phyloP scores from a whole-genome alignment of 768 basidiomycete genomes.

The Cyclocybe cylindracea region DNA sequence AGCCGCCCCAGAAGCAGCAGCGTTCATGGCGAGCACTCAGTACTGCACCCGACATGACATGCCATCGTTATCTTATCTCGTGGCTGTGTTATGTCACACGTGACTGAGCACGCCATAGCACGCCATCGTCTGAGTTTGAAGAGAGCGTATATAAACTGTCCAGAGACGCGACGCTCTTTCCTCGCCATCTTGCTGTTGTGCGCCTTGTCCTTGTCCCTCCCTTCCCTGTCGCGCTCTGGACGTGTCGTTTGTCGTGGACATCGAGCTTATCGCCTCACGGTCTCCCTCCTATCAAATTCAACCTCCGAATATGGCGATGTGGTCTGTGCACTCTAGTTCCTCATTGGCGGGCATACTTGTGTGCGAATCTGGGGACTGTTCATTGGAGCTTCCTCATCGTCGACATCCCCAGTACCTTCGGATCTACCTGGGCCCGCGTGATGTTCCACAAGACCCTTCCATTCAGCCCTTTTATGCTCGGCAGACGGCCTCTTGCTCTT shows the following conservation, averaged over 20 bases:
- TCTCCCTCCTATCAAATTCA: slow-evolving; percentile 18
- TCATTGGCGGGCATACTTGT: slow-evolving; percentile 9
- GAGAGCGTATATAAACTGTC: slow-evolving; percentile 27
- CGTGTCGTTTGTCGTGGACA: slow-evolving; percentile 1
- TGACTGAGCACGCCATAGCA: slow-evolving; percentile 40
- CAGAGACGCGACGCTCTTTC: slow-evolving; percentile 12
- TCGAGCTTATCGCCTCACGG: slow-evolving; percentile 4
- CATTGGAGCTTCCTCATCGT: slow-evolving; percentile 4
- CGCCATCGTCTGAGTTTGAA: slow-evolving; percentile 47
- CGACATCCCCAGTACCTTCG: neutral
- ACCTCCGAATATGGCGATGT: slow-evolving; percentile 25
- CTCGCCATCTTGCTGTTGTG: too few species aligned
- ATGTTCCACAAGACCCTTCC: slow-evolving; percentile 6
- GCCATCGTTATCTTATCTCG: slow-evolving; percentile 2
- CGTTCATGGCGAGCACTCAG: too few species aligned
- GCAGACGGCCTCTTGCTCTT: neutral
- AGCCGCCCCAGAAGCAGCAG: neutral
- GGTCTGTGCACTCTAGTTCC: neutral
- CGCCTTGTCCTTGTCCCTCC: slow-evolving; percentile 2
- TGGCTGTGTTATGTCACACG: slow-evolving; percentile 13
- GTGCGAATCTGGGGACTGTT: slow-evolving; percentile 15
- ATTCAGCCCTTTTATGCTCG: neutral
- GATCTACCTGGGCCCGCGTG: slow-evolving; percentile 6
- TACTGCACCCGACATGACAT: neutral
- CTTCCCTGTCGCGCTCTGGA: neutral